These are phyloP conservation scores for Trichoderma atroviride DNA, from an alignment of 2,329 filamentous ascomycete genomes.

Conservation along the genomic window DNA sequence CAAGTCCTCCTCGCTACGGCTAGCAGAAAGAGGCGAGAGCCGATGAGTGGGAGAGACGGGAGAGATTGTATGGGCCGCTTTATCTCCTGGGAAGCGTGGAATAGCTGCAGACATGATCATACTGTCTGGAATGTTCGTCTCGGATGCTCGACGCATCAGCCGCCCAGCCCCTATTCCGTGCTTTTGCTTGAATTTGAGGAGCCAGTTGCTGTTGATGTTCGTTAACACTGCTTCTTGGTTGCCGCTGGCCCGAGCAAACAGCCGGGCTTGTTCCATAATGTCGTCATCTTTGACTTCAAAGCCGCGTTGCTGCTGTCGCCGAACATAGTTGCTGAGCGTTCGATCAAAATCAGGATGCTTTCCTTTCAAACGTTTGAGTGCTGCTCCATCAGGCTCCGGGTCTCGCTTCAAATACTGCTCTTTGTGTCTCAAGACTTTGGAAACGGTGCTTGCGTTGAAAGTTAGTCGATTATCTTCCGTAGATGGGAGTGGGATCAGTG, in stretches of 20 bases:
- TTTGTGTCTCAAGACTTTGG: conserved; percentile 91
- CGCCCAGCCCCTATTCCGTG: conserved; percentile 60
- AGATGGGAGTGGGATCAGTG: conserved; percentile 24
- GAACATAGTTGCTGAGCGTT: conserved; percentile 83
- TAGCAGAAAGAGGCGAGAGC: conserved; percentile 69
- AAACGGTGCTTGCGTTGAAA: conserved; percentile 75
- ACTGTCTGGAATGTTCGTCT: conserved; percentile 72
- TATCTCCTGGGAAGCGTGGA: conserved; percentile 29
- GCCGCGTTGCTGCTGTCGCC: conserved; percentile 77
- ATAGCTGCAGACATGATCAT: conserved; percentile 58
- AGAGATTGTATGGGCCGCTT: conserved; percentile 64
- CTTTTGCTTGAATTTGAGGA: conserved; percentile 95
- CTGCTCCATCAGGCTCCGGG: conserved; percentile 66
- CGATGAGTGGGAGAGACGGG: conserved; percentile 71
- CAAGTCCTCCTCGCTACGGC: conserved; percentile 71
- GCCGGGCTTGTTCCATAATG: conserved; percentile 80
- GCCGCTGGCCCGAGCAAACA: conserved; percentile 73
- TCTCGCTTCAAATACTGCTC: conserved; percentile 90
- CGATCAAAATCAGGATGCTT: conserved; percentile 90
- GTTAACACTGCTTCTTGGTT: conserved; percentile 72
- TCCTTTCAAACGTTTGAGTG: conserved; percentile 79
- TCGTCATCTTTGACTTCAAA: conserved; percentile 74
- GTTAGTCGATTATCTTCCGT: conserved; percentile 36
- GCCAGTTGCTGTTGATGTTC: conserved; percentile 74
- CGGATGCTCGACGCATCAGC: conserved; percentile 60